A percentile compares a stretch with the other conserved stretches of the same genome.
phyloP scores from a whole-genome alignment of 2,329 filamentous ascomycete genomes.

The Metarhizium sp. region DNA sequence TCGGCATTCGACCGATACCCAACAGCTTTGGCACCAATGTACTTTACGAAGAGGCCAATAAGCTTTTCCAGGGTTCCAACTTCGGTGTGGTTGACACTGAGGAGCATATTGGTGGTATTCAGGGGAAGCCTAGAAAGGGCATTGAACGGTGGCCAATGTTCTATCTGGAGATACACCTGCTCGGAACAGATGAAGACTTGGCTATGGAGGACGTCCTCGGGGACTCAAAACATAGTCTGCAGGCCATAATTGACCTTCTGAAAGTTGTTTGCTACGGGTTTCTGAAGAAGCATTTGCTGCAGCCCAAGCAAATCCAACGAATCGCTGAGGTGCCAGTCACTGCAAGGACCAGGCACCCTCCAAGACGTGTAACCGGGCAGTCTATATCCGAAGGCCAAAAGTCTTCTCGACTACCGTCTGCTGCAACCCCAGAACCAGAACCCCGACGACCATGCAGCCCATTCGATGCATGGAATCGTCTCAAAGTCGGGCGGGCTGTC shows the following conservation, averaged over 20 bases:
- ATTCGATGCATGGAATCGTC: slow-evolving; percentile 23
- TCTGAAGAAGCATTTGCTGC: slow-evolving; percentile 61
- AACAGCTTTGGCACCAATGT: slow-evolving; percentile 48
- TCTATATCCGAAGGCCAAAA: neutral
- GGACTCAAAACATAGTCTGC: slow-evolving; percentile 38
- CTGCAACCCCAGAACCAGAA: neutral
- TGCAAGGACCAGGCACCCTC: neutral
- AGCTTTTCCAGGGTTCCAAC: slow-evolving; percentile 62
- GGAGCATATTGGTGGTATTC: slow-evolving; percentile 27
- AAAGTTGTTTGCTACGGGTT: slow-evolving; percentile 64
- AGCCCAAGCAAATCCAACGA: slow-evolving; percentile 33
- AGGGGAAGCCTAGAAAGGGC: slow-evolving; percentile 47
- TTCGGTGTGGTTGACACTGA: slow-evolving; percentile 57
- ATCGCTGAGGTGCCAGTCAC: neutral
- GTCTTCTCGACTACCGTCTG: neutral
- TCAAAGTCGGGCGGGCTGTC: slow-evolving; percentile 19
- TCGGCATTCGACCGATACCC: slow-evolving; percentile 61
- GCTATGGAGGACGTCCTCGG: slow-evolving; percentile 29
- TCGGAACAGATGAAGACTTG: slow-evolving; percentile 19
- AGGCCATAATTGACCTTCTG: slow-evolving; percentile 48
- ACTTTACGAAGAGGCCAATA: slow-evolving; percentile 72
- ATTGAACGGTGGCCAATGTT: slow-evolving; percentile 88
- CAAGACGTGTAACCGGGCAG: neutral
- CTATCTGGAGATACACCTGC: slow-evolving; percentile 55
- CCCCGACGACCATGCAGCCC: neutral